phyloP scores from a whole-genome alignment of 1,284 basidiomycete species.

The Clitocybe nebularis region DNA sequence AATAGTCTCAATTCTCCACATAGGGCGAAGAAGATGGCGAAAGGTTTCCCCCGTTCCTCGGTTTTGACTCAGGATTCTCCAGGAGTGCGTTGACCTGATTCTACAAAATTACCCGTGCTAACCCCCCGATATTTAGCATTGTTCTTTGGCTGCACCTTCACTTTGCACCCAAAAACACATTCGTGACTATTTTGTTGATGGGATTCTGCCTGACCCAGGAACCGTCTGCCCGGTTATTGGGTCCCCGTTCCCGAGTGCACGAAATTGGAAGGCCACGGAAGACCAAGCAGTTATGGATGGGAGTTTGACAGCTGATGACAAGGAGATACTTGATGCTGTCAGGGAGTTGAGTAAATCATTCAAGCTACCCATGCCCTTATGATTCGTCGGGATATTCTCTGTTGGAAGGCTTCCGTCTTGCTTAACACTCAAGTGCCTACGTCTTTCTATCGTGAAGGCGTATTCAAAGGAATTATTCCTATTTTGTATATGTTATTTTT shows the following conservation, averaged over 20 bases:
- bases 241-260: conserved; percentile 20
- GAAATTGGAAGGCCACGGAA: neutral
- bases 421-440: no score
- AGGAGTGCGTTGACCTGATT: conserved; percentile 28
- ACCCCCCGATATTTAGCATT: conserved; percentile 30
- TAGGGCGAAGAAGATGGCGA: conserved; percentile 37
- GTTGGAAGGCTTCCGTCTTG: no score
- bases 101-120: conserved; percentile 1
- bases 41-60: conserved; percentile 31
- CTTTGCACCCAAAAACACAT: conserved; percentile 39
- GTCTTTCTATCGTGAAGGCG: no score
- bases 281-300: neutral
- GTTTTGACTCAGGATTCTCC: conserved; percentile 40
- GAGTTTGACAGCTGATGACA: conserved; percentile 4
- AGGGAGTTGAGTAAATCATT: neutral
- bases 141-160: conserved; percentile 37
- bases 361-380: neutral
- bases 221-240: conserved; percentile 33
- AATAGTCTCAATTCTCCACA: neutral
- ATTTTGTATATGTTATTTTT: no score
- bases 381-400: no score
- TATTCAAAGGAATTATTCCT: no score
- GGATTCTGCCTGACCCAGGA: conserved; percentile 35
- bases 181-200: conserved; percentile 37
- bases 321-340: conserved; percentile 1